Evolutionary conservation across 768 basidiomycete species (phyloP).

Genomic region (Suillus lakei): DNA sequence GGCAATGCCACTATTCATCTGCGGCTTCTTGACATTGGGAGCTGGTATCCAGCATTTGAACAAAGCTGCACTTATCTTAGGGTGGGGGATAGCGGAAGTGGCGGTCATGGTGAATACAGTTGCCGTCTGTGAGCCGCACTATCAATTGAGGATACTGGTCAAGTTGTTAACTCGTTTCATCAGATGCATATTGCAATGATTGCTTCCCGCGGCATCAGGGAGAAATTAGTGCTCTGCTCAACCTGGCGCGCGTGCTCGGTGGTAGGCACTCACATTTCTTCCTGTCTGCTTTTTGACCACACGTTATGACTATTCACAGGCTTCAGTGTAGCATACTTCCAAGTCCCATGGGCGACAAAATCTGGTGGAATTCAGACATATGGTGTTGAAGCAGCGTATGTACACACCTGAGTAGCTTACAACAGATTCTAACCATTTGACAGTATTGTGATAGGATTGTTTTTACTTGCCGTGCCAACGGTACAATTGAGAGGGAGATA

Average conservation of each 20-base stretch:
- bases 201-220: conserved; percentile 39
- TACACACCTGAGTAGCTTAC: not conserved
- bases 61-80: conserved; percentile 39
- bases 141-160: not conserved
- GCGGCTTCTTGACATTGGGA: conserved; percentile 48
- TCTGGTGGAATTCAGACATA: conserved; percentile 39
- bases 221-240: conserved; percentile 49
- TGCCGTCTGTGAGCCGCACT: conserved; percentile 36
- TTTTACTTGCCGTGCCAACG: conserved; percentile 41
- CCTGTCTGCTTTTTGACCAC: not conserved
- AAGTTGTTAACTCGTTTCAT: not conserved
- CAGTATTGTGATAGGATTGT: conserved; percentile 39
- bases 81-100: conserved; percentile 48
- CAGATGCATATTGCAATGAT: conserved; percentile 45
- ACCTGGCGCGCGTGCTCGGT: conserved; percentile 40
- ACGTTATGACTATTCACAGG: conserved; percentile 17
- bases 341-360: conserved; percentile 44
- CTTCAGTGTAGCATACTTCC: conserved; percentile 45
- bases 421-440: not conserved
- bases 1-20: conserved; percentile 44
- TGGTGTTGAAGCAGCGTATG: conserved; percentile 45
- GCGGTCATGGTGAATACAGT: conserved; percentile 46
- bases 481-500: conserved; percentile 38
- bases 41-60: conserved; percentile 39
- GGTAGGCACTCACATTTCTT: conserved; percentile 24